Conservation (phyloP, 2,329 filamentous ascomycete genomes). For the Chaetomium sp. region DNA sequence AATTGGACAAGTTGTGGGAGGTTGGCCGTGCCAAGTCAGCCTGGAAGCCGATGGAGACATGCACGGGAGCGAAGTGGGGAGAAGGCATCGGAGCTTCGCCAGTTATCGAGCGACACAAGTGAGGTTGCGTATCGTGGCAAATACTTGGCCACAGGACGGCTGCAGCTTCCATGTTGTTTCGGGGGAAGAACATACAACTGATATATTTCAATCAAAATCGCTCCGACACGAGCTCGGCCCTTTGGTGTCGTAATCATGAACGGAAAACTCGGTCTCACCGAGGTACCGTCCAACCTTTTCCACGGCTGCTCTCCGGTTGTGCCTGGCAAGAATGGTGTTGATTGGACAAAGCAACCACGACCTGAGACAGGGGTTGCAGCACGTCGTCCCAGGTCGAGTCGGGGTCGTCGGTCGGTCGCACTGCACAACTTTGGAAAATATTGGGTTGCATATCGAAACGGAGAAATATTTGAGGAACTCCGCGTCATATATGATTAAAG, state of each 20-base stretch:
- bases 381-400: background rate
- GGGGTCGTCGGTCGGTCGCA: background rate
- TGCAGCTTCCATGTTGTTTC: background rate
- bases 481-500: too few species aligned
- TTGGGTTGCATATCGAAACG: background rate
- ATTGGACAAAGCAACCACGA: background rate
- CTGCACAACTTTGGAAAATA: background rate
- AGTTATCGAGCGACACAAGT: background rate
- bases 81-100: background rate
- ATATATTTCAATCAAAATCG: background rate
- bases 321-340: background rate
- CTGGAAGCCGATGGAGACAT: background rate
- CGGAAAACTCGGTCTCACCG: background rate
- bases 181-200: background rate
- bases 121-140: background rate
- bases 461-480: too few species aligned
- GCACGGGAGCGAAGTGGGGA: background rate
- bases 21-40: slow-evolving; percentile 29
- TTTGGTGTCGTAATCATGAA: background rate
- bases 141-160: background rate
- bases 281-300: background rate
- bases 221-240: background rate
- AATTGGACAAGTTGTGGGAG: slow-evolving; percentile 24
- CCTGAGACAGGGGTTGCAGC: background rate
- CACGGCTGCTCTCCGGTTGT: background rate